Conservation (phyloP, 2,329 filamentous ascomycete species). For the Diaporthe helianthi region DNA sequence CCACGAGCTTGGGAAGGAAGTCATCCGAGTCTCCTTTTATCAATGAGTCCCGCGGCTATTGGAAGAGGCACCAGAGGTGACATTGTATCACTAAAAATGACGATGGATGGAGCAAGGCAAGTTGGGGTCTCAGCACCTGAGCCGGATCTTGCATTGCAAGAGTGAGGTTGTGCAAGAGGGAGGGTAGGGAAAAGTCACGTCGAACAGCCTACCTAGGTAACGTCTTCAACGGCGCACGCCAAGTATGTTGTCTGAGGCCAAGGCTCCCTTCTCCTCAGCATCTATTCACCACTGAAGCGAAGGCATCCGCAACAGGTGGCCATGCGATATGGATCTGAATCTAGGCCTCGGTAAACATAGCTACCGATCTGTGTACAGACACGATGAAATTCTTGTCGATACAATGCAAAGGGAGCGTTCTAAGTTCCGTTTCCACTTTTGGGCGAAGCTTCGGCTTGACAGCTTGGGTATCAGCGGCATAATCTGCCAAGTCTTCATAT, state of each 20-base stretch:
- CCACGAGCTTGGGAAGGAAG: background rate
- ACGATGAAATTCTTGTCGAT: background rate
- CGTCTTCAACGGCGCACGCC: background rate
- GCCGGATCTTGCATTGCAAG: background rate
- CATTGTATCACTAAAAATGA: background rate
- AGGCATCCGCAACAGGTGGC: constrained; percentile 6
- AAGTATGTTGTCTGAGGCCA: background rate
- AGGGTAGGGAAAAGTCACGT: background rate
- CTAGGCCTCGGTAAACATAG: constrained; percentile 1
- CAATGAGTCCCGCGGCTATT: background rate
- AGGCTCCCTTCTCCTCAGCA: background rate
- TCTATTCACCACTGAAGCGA: background rate
- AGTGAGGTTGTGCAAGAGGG: no score
- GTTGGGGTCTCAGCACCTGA: background rate
- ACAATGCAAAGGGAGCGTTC: background rate
- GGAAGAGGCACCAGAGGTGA: background rate
- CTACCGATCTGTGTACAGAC: constrained; percentile 3
- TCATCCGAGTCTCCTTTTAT: background rate
- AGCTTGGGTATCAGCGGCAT: constrained; percentile 6
- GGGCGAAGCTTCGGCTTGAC: constrained; percentile 11
- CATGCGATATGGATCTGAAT: background rate
- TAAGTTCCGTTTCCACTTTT: background rate
- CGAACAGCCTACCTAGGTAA: background rate
- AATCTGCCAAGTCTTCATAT: constrained; percentile 1
- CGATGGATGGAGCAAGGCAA: background rate